Percentiles rank a stretch among this genome's conserved stretches.
phyloP scores from a whole-genome alignment of 345 rosid species.

The Mallotus nudiflorus region DNA sequence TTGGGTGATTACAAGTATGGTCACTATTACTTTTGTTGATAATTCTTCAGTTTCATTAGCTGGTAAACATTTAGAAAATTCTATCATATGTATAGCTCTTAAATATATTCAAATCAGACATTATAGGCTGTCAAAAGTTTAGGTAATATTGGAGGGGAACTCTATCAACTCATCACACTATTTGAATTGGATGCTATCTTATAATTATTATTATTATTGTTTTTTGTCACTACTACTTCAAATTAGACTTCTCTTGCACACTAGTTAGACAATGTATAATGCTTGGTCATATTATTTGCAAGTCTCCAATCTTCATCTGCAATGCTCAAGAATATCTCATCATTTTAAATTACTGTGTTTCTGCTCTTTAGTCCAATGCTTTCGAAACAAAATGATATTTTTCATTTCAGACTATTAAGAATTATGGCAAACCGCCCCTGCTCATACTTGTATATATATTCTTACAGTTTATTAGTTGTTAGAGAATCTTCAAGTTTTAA shows the following conservation, averaged over 20 bases:
- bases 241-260: not conserved
- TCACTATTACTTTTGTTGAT: slow-evolving; percentile 18
- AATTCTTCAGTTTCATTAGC: slow-evolving; percentile 14
- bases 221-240: not conserved
- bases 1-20: slow-evolving; percentile 77
- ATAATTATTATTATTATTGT: not conserved
- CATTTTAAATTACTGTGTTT: not conserved
- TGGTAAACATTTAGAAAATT: slow-evolving; percentile 1
- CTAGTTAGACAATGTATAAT: not conserved
- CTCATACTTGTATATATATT: not conserved
- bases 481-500: not conserved
- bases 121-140: not conserved
- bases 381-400: not conserved
- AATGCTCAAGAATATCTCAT: not conserved
- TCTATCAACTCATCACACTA: not conserved
- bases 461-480: not conserved
- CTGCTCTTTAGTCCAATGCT: too few relatives aligned
- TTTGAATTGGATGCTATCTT: not conserved
- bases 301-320: not conserved
- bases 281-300: not conserved
- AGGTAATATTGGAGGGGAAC: not conserved
- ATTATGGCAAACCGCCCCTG: not conserved
- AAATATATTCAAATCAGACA: not conserved
- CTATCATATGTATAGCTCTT: slow-evolving; percentile 8
- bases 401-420: not conserved